Evolutionary conservation across 192 early-diverging fungal genomes (phyloP), one percentile per base, ranked within the genome.

Genomic region (Chytriomyces sp.): DNA sequence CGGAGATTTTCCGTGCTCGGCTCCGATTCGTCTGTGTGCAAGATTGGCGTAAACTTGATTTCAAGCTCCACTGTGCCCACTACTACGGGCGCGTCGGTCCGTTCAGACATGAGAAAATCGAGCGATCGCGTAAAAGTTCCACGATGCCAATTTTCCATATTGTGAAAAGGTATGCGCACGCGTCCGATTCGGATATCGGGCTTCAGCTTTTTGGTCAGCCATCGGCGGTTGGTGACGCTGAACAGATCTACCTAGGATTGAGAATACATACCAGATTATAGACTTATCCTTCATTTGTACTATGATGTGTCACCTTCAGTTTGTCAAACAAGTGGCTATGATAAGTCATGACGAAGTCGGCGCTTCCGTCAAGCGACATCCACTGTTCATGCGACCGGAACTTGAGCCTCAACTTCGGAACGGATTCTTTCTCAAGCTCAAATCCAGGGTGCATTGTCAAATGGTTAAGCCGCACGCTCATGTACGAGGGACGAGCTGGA

Each of bases 111-210:
- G 3, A 72, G 19, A 28, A 72, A 19, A 40, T 39, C 38, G n/a
- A 72, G 38, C 3, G 31, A 36, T 25, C 17, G 19, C 8, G 1
- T 3, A 32, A 66, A 74, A 22, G 19, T 26, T 32, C 73, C 73
- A 5, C n/a, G 30, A 31, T 74, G 73, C 73, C 73, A 74, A 39
- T 74, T 64, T 4, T 22, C 25, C 62, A 74, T 57, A 25, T 34
- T 14, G n/a, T 36, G 22, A 52, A 74, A 64, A 39, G 30, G 25
- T 3, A 31, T 39, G 4, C 54, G 34, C 6, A 61, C 73, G 14
- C 73, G 37, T 19, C 57, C 71, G 36, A 53, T n/a, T n/a, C n/a
- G 32, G 60, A 52, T 41, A 25, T 63, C 64, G 26, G 22, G 26
- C 3, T 22, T 68, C 4, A 68, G 26, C 5, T 14, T 55, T 14